phyloP scores from a whole-genome alignment of 2,329 filamentous ascomycete genomes.

The Colletotrichum spaethianum region DNA sequence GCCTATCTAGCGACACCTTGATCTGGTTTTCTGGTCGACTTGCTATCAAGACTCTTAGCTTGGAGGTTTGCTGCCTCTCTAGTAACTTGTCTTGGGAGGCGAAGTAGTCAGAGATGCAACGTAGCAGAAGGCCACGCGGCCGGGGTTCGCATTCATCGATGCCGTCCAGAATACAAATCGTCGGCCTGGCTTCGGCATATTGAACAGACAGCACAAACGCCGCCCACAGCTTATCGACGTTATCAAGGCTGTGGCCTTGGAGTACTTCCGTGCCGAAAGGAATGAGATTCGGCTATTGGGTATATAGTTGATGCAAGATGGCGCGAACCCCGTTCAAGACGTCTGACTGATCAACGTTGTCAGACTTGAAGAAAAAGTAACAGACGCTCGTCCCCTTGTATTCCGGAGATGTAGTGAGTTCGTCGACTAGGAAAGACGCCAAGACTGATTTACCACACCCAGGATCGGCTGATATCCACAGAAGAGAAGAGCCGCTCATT shows the following conservation, averaged over 20 bases:
- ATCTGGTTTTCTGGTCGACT: background rate
- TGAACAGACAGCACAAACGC: conserved; percentile 14
- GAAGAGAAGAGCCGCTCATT: conserved; percentile 15
- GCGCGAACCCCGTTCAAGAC: conserved; percentile 20
- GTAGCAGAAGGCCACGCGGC: background rate
- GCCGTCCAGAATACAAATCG: conserved; percentile 43
- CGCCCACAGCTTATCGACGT: conserved; percentile 18
- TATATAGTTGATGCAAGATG: conserved; percentile 39
- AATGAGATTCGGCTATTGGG: background rate
- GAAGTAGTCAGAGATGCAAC: background rate
- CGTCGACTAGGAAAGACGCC: conserved; percentile 36
- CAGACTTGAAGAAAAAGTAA: conserved; percentile 42
- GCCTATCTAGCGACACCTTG: background rate
- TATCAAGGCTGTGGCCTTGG: background rate
- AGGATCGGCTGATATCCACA: conserved; percentile 42
- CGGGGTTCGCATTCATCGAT: conserved; percentile 1
- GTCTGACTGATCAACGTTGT: conserved; percentile 36
- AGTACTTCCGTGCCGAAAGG: conserved; percentile 10
- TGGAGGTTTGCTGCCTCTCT: background rate
- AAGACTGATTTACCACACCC: conserved; percentile 42
- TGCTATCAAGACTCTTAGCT: background rate
- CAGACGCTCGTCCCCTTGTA: conserved; percentile 28
- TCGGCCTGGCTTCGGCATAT: conserved; percentile 20
- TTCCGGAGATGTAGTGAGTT: conserved; percentile 13
- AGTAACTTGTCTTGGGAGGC: no score